phyloP scores from a whole-genome alignment of 257 asterid genomes.

The Primulina tabacum region DNA sequence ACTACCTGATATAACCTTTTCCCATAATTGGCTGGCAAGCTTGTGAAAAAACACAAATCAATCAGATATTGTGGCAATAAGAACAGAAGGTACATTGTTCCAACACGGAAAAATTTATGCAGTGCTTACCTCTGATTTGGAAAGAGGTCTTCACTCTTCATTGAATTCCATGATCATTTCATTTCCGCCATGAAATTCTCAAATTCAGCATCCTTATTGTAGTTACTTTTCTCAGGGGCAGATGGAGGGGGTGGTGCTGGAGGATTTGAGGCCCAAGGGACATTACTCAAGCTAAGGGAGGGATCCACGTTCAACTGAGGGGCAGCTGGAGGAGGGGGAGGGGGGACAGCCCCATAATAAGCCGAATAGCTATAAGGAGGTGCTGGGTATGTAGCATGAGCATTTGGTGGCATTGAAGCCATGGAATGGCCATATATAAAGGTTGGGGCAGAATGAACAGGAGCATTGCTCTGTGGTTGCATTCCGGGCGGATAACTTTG shows the following conservation, averaged over 20 bases:
- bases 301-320: constrained; percentile 51
- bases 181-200: constrained; percentile 97
- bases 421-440: constrained; percentile 56
- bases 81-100: not conserved
- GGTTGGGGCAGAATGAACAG: constrained; percentile 53
- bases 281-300: constrained; percentile 58
- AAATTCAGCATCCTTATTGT: constrained; percentile 65
- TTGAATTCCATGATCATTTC: constrained; percentile 40
- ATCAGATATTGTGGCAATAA: constrained; percentile 16
- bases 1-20: not conserved
- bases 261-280: constrained; percentile 80
- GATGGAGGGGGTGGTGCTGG: constrained; percentile 58
- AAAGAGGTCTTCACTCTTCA: constrained; percentile 6
- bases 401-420: constrained; percentile 51
- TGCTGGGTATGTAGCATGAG: constrained; percentile 50
- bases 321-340: constrained; percentile 57
- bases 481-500: constrained; percentile 78
- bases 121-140: constrained; percentile 37
- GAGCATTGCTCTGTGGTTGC: constrained; percentile 54
- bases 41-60: not conserved
- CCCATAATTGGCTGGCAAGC: not conserved
- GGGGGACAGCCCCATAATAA: constrained; percentile 72
- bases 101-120: not conserved
- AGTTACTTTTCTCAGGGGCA: constrained; percentile 52
- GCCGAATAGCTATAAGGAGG: constrained; percentile 62